These are phyloP conservation scores for Flaveria linearis DNA, from an alignment of 129 eudicot species.

Conservation along the genomic window DNA sequence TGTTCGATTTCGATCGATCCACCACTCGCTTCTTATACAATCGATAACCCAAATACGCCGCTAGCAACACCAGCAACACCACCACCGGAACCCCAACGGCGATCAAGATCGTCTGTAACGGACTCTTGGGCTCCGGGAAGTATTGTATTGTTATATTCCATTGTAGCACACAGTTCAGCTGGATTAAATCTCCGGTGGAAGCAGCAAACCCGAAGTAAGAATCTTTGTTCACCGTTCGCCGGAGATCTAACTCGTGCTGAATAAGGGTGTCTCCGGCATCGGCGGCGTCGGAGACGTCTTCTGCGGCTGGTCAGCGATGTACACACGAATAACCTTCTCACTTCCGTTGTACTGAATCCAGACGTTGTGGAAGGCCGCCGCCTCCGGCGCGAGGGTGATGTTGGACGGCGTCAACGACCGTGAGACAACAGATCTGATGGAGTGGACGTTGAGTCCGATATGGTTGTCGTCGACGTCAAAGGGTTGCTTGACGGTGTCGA, in stretches of 20 bases:
- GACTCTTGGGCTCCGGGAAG: constrained; percentile 28
- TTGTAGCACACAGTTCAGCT: constrained; percentile 64
- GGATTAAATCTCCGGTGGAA: constrained; percentile 50
- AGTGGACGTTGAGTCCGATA: constrained; percentile 56
- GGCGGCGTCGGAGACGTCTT: constrained; percentile 38
- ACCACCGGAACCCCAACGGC: constrained; percentile 53
- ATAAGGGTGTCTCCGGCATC: constrained; percentile 54
- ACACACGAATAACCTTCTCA: constrained; percentile 47
- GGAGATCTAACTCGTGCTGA: constrained; percentile 44
- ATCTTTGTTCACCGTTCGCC: constrained; percentile 20
- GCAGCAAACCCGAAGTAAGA: constrained; percentile 86
- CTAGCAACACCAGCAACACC: constrained; percentile 35
- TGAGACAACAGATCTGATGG: constrained; percentile 41
- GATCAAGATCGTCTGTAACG: constrained; percentile 33
- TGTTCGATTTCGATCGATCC: constrained; percentile 39
- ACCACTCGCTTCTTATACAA: constrained; percentile 26
- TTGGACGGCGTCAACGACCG: constrained; percentile 25
- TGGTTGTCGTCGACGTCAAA: constrained; percentile 73
- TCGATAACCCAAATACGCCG: constrained; percentile 30
- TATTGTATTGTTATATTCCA: constrained; percentile 67
- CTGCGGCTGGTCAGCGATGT: constrained; percentile 42
- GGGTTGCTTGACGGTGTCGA: constrained; percentile 59
- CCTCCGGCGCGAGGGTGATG: constrained; percentile 39
- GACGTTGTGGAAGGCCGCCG: constrained; percentile 45
- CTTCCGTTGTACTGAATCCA: constrained; percentile 72